Conservation (phyloP, 768 basidiomycete genomes). For the Gymnopilus dilepis region DNA sequence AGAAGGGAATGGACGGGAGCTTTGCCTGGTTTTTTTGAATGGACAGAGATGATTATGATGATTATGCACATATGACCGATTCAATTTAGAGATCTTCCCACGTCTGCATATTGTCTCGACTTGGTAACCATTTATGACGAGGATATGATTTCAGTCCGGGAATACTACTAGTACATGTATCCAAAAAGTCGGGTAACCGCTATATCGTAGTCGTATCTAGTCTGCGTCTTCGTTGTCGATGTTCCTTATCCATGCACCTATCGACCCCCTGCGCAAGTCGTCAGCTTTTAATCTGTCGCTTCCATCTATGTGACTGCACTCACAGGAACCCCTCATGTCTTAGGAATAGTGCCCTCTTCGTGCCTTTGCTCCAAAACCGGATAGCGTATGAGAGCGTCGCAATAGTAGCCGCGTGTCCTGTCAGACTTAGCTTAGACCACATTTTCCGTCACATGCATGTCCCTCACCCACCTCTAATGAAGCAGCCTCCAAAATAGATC, state of each 20-base stretch:
- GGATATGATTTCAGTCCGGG: conserved; percentile 7
- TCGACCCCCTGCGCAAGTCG: conserved; percentile 67
- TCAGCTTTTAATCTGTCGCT: conserved; percentile 18
- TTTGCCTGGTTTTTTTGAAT: conserved; percentile 31
- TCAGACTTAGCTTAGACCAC: conserved; percentile 19
- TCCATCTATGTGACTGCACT: conserved; percentile 39
- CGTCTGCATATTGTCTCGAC: conserved; percentile 29
- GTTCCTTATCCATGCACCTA: conserved; percentile 98
- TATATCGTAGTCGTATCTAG: conserved; percentile 1
- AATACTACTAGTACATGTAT: conserved; percentile 11
- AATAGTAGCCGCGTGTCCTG: conserved; percentile 96
- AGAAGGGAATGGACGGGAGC: conserved; percentile 28
- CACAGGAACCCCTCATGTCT: conserved; percentile 98
- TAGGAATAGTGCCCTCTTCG: conserved; percentile 93
- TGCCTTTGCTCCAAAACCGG: conserved; percentile 99
- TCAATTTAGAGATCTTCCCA: conserved; percentile 37
- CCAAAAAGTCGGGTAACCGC: conserved; percentile 7
- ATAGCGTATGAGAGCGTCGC: conserved; percentile 98
- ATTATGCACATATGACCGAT: conserved; percentile 35
- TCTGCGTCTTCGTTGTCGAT: conserved; percentile 55
- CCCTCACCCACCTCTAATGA: conserved; percentile 82
- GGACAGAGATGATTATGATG: conserved; percentile 34
- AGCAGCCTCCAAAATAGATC: conserved; percentile 99
- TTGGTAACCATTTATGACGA: conserved; percentile 8
- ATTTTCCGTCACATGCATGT: neutral